Base-by-base conservation (phyloP, 2,329 filamentous ascomycete genomes). In the Neocatenulostroma microsporum region DNA sequence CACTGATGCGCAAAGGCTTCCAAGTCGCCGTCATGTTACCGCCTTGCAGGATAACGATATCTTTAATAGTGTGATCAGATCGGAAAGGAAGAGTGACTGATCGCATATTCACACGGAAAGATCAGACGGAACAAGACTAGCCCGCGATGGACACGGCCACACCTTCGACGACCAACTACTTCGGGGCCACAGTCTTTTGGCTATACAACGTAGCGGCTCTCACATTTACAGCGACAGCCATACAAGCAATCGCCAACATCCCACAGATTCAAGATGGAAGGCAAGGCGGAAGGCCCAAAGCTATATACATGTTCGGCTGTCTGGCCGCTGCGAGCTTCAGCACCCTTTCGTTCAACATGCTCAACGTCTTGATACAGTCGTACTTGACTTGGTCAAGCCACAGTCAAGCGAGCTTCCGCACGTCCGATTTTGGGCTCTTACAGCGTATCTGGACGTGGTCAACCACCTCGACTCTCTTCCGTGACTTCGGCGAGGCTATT, bases 161-260 rank as follows among this genome's bases (percentile, higher is more conserved):
- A 3, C 8, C 3, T 7, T n/a, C 29, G 6, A 7, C n/a, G 20
- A 38, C 34, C 4, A 58, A 56, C 33, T 45, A 50, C 25, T 34
- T 46, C 14, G 55, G 55, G 19, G 54, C 54, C 6, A 26, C 47
- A 26, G 49, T 59, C 18, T 59, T 61, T 48, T 60, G 57, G 55
- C 30, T 48, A 9, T 61, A 60, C 46, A 58, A 53, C 26, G 28
- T 50, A 23, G 45, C 49, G 3, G 57, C 56, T 5, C 41, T 60
- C 2, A 30, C 41, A 3, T 49, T 55, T 25, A 53, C 51, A 7
- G 27, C 27, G 13, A 30, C 52, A 5, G 38, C 42, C 10, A 37
- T 53, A 20, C 19, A 43, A 27, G 44, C 46, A 9, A 45, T 55
- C 30, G 3, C 40, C 14, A 32, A 23, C 10, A 21, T 46, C 19